These are phyloP conservation scores for Neoboletus magnificus DNA, from an alignment of 768 basidiomycete species.

Conservation along the genomic window DNA sequence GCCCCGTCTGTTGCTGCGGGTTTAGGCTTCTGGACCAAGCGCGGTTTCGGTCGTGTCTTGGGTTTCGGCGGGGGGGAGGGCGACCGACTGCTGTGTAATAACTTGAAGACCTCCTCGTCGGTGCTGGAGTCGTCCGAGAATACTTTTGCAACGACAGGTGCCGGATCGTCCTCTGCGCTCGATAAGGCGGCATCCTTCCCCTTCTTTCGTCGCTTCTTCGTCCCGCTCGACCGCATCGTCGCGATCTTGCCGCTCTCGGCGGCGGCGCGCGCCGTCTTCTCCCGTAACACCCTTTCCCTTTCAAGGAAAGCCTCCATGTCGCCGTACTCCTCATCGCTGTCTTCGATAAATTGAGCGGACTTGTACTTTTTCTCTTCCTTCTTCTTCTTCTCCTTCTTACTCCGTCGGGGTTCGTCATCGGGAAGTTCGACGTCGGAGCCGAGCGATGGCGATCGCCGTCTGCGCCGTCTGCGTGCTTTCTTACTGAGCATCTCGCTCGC, in stretches of 20 bases:
- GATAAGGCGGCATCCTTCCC: conserved; percentile 44
- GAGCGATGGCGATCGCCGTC: conserved; percentile 46
- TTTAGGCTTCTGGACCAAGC: conserved; percentile 38
- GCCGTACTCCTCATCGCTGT: conserved; percentile 81
- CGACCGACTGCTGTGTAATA: conserved; percentile 25
- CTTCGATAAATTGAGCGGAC: conserved; percentile 87
- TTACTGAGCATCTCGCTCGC: conserved; percentile 68
- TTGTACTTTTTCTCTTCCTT: conserved; percentile 77
- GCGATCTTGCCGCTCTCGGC: conserved; percentile 40
- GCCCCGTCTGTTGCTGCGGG: conserved; percentile 2
- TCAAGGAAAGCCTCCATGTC: conserved; percentile 82
- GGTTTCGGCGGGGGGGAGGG: conserved; percentile 17
- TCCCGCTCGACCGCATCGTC: conserved; percentile 47
- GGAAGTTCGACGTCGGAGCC: conserved; percentile 40
- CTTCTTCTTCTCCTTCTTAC: conserved; percentile 48
- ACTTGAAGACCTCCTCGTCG: conserved; percentile 24
- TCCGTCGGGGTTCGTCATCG: conserved; percentile 35
- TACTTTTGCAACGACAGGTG: conserved; percentile 10
- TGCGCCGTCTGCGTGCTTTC: conserved; percentile 52
- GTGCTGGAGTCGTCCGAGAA: conserved; percentile 21
- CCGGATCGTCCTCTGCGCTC: conserved; percentile 28
- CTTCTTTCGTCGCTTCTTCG: conserved; percentile 55
- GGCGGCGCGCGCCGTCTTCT: conserved; percentile 46
- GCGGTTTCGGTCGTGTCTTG: conserved; percentile 36
- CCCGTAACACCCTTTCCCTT: conserved; percentile 62